A percentile compares a stretch with the other conserved stretches of the same genome.
phyloP scores from a whole-genome alignment of 2,329 filamentous ascomycete genomes.

The Neophaeococcomyces mojaviensis region DNA sequence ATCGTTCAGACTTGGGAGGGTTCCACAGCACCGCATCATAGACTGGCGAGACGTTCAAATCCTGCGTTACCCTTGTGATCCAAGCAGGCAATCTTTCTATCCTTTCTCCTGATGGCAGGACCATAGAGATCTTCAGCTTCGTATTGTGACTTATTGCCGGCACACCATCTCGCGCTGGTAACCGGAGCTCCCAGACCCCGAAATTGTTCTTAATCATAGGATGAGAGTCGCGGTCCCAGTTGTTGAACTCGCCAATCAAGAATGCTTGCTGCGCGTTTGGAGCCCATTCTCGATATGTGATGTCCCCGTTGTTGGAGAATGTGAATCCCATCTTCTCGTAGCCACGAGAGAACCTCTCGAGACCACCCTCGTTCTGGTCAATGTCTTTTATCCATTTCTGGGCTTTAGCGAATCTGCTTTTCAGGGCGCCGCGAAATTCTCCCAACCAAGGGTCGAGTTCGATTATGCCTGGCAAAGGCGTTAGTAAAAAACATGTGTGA shows the following conservation, averaged over 20 bases:
- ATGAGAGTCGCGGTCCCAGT: conserved; percentile 75
- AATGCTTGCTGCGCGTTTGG: conserved; percentile 79
- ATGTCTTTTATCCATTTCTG: conserved; percentile 83
- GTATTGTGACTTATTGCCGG: conserved; percentile 84
- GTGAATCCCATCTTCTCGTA: conserved; percentile 82
- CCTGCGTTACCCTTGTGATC: conserved; percentile 96
- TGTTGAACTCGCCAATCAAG: conserved; percentile 92
- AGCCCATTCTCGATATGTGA: conserved; percentile 92
- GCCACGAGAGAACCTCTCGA: conserved; percentile 87
- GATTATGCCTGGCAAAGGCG: conserved; percentile 59
- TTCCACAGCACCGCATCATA: conserved; percentile 99
- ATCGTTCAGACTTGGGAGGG: conserved; percentile 66
- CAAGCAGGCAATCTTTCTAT: conserved; percentile 87
- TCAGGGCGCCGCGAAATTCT: conserved; percentile 72
- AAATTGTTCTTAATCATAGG: conserved; percentile 80
- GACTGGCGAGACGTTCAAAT: conserved; percentile 76
- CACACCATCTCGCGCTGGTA: conserved; percentile 67
- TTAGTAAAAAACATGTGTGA: not conserved
- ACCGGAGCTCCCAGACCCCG: conserved; percentile 75
- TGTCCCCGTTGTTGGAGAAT: conserved; percentile 71
- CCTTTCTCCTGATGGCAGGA: conserved; percentile 68
- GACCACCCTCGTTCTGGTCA: conserved; percentile 72
- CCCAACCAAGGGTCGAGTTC: conserved; percentile 82
- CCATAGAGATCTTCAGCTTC: conserved; percentile 91
- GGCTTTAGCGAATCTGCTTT: conserved; percentile 67